phyloP scores from a whole-genome alignment of 2,329 filamentous ascomycete genomes.

The Aspergillus arachidicola region DNA sequence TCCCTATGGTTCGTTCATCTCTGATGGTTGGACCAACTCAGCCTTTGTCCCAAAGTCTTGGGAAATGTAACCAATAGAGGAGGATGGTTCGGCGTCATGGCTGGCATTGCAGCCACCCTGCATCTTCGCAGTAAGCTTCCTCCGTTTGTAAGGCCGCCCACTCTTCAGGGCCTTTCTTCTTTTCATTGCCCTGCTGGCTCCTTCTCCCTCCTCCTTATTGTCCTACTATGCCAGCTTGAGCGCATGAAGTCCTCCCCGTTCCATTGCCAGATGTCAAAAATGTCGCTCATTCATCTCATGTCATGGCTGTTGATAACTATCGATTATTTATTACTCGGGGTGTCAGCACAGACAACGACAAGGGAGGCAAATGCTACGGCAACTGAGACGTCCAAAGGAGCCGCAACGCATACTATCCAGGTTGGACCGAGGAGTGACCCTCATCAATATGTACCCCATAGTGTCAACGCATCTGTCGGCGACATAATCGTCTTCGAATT shows the following conservation, averaged over 20 bases:
- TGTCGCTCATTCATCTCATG: neutral
- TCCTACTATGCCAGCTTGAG: neutral
- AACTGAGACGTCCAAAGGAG: constrained; percentile 19
- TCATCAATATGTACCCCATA: constrained; percentile 35
- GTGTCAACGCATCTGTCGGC: constrained; percentile 32
- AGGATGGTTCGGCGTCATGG: neutral
- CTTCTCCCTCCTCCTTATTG: neutral
- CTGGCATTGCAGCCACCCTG: neutral
- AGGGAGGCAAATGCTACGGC: neutral
- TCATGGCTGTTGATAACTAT: constrained; percentile 5
- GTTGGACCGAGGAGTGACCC: constrained; percentile 36
- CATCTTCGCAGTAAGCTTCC: neutral
- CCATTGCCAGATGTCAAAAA: neutral
- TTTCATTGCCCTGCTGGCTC: neutral
- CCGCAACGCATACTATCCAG: constrained; percentile 35
- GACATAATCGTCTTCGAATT: constrained; percentile 58
- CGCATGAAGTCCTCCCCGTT: neutral
- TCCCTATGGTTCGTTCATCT: neutral
- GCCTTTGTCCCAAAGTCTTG: neutral
- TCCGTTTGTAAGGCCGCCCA: neutral
- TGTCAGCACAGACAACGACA: neutral
- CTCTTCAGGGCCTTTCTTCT: neutral
- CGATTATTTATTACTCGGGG: neutral
- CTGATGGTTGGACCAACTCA: neutral
- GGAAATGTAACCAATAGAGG: neutral